Evolutionary conservation across 257 asterid genomes (phyloP).

Genomic region (Eustoma russellianum): DNA sequence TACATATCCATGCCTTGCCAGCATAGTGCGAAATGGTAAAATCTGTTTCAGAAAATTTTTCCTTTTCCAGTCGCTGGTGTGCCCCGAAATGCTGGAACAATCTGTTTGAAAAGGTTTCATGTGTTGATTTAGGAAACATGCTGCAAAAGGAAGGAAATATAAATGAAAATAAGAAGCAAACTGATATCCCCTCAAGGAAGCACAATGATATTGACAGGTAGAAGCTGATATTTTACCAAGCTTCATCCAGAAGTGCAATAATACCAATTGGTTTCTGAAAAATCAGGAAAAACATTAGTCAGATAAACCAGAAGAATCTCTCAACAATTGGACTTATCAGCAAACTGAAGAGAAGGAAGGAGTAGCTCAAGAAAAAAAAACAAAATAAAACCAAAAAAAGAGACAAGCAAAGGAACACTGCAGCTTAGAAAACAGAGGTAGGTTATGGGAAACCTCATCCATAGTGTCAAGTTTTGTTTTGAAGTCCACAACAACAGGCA

Average conservation of each 20-base stretch:
- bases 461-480: too few species aligned
- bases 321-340: background rate
- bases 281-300: slow-evolving; percentile 14
- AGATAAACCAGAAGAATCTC: slow-evolving; percentile 13
- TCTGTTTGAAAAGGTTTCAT: slow-evolving; percentile 84
- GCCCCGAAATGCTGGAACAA: slow-evolving; percentile 62
- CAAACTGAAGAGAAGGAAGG: background rate
- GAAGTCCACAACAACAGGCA: too few species aligned
- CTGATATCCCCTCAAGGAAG: slow-evolving; percentile 10
- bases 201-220: slow-evolving; percentile 17
- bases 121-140: slow-evolving; percentile 98
- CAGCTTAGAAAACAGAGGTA: too few species aligned
- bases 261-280: slow-evolving; percentile 98
- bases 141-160: slow-evolving; percentile 34
- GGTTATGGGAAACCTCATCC: too few species aligned
- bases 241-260: slow-evolving; percentile 93
- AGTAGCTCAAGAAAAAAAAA: too few species aligned
- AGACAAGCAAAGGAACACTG: too few species aligned
- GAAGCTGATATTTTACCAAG: slow-evolving; percentile 57
- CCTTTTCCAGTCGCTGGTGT: slow-evolving; percentile 74
- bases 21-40: slow-evolving; percentile 93
- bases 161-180: slow-evolving; percentile 21
- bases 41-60: slow-evolving; percentile 91
- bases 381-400: too few species aligned
- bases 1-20: slow-evolving; percentile 67